Conservation (phyloP, 2,329 filamentous ascomycete genomes). For the Apiospora arundinis region DNA sequence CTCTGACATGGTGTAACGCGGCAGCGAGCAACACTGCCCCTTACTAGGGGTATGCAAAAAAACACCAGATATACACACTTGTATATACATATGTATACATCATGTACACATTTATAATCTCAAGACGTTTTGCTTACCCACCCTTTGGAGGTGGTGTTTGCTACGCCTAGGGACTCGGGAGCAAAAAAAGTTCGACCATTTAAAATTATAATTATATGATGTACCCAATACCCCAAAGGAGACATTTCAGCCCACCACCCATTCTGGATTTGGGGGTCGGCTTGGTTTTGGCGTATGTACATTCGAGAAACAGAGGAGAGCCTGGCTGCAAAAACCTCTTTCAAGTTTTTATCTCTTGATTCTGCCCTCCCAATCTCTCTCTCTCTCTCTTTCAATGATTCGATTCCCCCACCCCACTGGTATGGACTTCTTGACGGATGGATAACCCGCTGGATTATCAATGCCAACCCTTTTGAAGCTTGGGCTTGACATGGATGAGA, state of each 20-base stretch:
- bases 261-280: not conserved
- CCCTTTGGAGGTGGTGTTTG: no score
- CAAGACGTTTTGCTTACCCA: no score
- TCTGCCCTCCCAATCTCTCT: not conserved
- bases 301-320: not conserved
- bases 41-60: not conserved
- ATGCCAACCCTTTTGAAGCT: no score
- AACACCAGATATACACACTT: not conserved
- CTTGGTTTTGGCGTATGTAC: not conserved
- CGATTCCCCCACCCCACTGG: no score
- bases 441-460: not conserved
- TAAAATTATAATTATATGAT: no score
- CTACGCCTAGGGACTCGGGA: no score
- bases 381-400: no score
- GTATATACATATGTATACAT: not conserved
- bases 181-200: no score
- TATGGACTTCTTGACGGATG: not conserved
- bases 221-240: no score
- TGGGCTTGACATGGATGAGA: not conserved
- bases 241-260: not conserved
- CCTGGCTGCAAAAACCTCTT: not conserved
- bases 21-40: not conserved
- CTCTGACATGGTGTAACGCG: not conserved
- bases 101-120: not conserved
- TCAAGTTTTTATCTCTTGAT: not conserved